Evolutionary conservation across 352 stramenopile species (phyloP), one percentile per base, ranked within the genome.

Genomic region (Thraustotheca clavata): DNA sequence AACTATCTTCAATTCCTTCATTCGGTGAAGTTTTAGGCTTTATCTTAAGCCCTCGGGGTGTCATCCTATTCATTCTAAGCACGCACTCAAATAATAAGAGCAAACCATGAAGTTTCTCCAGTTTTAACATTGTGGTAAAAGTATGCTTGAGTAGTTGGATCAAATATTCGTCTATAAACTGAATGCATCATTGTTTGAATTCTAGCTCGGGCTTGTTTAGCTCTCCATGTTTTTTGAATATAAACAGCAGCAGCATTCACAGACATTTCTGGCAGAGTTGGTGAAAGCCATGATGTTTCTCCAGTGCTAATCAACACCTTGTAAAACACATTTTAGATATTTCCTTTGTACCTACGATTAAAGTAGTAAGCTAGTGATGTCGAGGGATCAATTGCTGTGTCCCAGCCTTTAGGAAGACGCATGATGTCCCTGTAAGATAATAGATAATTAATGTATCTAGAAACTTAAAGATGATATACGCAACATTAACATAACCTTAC

Each of bases 41-140:
- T 20, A 27, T 54, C 52, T 62, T 62, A 41, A 62, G 55, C 8
- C 55, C 55, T 9, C 55, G 34, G n/a, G 55, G 55, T 18, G 55
- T 62, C 55, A 62, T 62, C 43, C 43, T 52, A 52, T 14, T 9
- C 24, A 9, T 2, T 9, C 31, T 9, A 3, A 52, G n/a, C 2
- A 24, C 7, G 2, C 2, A 7, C 9, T 24, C 11, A 9, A 9
- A 52, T 52, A 18, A 24, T 35, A 31, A 18, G 38, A 50, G 33
- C 14, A 18, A 9, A 52, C 83, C 83, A 92, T 36, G 76, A 75
- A 16, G 75, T 79, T 43, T 88, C 71, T n/a, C 83, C 75, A 3
- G 83, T 92, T 9, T 77, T 74, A 2, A 77, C 89, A 70, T 89
- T 92, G 72, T 90, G 73, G 67, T 89, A 92, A 71, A 86, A 91